Conservation (phyloP, 352 stramenopile species). For the Thraustotheca clavata region DNA sequence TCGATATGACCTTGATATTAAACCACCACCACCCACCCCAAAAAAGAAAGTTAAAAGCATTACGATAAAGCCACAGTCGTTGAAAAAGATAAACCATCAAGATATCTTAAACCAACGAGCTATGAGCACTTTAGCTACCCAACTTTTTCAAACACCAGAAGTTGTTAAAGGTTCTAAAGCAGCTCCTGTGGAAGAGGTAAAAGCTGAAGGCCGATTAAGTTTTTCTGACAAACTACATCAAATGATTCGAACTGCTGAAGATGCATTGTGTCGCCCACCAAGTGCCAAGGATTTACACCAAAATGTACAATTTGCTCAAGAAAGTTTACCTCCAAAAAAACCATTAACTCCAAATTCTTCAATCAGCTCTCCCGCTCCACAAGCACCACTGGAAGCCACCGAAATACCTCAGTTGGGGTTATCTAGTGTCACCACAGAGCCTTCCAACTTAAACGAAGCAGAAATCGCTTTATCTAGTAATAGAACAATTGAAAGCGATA, state of each 20-base stretch:
- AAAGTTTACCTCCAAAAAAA: too few species aligned
- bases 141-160: constrained; percentile 11
- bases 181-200: not conserved
- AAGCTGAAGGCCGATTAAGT: not conserved
- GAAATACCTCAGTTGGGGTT: too few species aligned
- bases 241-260: constrained; percentile 17
- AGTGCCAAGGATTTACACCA: not conserved
- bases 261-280: constrained; percentile 13
- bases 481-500: too few species aligned
- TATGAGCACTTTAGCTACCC: constrained; percentile 4
- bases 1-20: not conserved
- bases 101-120: not conserved
- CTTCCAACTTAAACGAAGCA: too few species aligned
- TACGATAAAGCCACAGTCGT: not conserved
- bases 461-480: too few species aligned
- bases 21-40: not conserved
- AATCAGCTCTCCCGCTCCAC: too few species aligned
- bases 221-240: constrained; percentile 21
- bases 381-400: too few species aligned
- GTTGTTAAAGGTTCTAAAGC: too few species aligned
- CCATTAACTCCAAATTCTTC: too few species aligned
- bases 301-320: too few species aligned
- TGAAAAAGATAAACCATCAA: not conserved
- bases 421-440: too few species aligned
- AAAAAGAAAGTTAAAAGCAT: constrained; percentile 5